Conservation (phyloP, 805 yeast species). For the Tetrapisispora fleetii region DNA sequence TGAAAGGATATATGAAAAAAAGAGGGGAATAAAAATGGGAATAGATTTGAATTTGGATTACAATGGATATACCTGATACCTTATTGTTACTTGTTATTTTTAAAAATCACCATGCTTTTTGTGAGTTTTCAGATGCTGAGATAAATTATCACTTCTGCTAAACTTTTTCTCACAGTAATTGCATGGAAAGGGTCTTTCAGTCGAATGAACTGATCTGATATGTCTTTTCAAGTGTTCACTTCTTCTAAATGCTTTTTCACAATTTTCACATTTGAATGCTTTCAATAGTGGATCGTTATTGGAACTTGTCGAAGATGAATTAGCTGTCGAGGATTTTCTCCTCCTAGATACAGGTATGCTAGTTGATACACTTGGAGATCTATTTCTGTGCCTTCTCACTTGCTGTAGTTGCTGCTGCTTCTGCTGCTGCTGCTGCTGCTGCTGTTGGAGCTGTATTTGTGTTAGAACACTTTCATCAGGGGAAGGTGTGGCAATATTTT, state of each 20-base stretch:
- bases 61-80: neutral
- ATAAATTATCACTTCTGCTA: conserved; percentile 57
- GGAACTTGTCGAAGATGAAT: neutral
- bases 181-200: conserved; percentile 53
- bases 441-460: too few relatives aligned
- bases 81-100: neutral
- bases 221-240: conserved; percentile 63
- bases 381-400: neutral
- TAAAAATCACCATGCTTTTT: conserved; percentile 30
- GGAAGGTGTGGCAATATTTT: neutral
- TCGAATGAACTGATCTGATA: conserved; percentile 54
- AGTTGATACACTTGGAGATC: neutral
- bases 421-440: too few relatives aligned
- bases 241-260: conserved; percentile 43
- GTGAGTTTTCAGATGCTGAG: conserved; percentile 55
- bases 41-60: neutral
- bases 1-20: neutral
- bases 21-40: neutral
- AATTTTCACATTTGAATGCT: conserved; percentile 32
- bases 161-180: conserved; percentile 49
- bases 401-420: neutral
- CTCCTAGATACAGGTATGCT: conserved; percentile 3
- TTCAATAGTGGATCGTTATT: conserved; percentile 23
- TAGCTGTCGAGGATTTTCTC: conserved; percentile 8
- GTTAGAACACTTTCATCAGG: neutral